These are phyloP conservation scores for Penicillium sp. DNA, from an alignment of 2,329 filamentous ascomycete genomes.

Conservation along the genomic window DNA sequence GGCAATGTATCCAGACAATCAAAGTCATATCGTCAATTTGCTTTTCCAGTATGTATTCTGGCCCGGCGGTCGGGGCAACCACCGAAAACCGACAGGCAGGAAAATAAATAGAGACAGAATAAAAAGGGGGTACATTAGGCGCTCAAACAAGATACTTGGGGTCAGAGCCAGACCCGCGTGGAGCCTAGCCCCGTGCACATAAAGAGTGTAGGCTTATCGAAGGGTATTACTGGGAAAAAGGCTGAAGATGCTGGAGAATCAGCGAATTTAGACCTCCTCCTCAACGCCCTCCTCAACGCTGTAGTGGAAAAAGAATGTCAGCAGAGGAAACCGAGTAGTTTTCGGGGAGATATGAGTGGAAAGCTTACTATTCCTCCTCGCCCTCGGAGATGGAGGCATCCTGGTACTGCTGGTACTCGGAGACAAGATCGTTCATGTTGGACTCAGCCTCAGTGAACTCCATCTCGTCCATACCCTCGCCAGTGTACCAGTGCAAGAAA, in stretches of 20 bases:
- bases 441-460: constrained; percentile 99
- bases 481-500: constrained; percentile 99
- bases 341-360: no score
- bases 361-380: constrained; percentile 75
- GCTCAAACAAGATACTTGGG: constrained; percentile 40
- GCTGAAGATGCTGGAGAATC: constrained; percentile 29
- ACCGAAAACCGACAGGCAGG: constrained; percentile 23
- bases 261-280: constrained; percentile 65
- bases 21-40: constrained; percentile 27
- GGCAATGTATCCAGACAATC: not conserved
- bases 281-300: constrained; percentile 76
- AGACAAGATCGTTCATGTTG: constrained; percentile 99
- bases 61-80: constrained; percentile 18
- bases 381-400: constrained; percentile 96
- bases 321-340: not conserved
- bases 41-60: constrained; percentile 38
- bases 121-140: constrained; percentile 36
- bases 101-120: constrained; percentile 38
- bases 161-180: constrained; percentile 22
- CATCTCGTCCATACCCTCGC: constrained; percentile 99
- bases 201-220: constrained; percentile 37
- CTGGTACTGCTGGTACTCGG: constrained; percentile 99
- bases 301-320: not conserved
- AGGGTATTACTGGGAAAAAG: constrained; percentile 41
- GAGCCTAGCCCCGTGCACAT: constrained; percentile 13